Base-by-base conservation (phyloP, 2,329 filamentous ascomycete species). In the Cadophora gregata region DNA sequence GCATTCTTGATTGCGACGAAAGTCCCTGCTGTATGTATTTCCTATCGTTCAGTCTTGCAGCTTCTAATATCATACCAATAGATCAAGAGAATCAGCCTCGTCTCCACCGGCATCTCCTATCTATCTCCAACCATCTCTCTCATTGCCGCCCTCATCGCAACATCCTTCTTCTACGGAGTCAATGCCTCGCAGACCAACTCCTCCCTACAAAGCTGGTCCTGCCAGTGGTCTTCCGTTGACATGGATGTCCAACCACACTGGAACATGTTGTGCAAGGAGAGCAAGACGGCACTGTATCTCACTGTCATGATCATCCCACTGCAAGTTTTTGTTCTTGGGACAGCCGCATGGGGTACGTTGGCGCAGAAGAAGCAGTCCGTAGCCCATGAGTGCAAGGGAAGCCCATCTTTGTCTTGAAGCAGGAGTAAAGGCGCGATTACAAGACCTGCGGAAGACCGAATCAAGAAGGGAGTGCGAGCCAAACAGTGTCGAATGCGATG, bases 131-230 rank as follows among this genome's bases (percentile, higher is more conserved):
- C 80, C 42, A 69, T 82, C 67, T 79, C 79, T 67, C 79, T 85
- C 61, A 75, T 79, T 56, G 82, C 80, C 14, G 81, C 84, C 47
- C 75, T 88, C 59, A 78, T 88, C 64, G 82, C 83, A 68, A 83
- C 87, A 73, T 78, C 81, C 61, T 82, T 89, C 76, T 88, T 86
- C 76, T 89, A 88, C 73, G 80, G 80, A 63, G 80, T 86, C 75
- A 85, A 88, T 70, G 76, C 81, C 21, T 88, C 86, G 3, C 77
- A 77, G 16, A 80, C 79, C 9, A 78, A 79, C 66, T 85, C 87
- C 74, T 86, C 85, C 7, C 77, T 89, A 12, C 80, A 88, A 73
- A 87, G 85, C 76, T 90, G 87, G 87, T 85, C 82, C 48, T 90
- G 87, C 76, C 85, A 85, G 69, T 90, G 87, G 87, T 77, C 78